Conservation (phyloP, 2,329 filamentous ascomycete species). For the Gliomastix tumulicola region DNA sequence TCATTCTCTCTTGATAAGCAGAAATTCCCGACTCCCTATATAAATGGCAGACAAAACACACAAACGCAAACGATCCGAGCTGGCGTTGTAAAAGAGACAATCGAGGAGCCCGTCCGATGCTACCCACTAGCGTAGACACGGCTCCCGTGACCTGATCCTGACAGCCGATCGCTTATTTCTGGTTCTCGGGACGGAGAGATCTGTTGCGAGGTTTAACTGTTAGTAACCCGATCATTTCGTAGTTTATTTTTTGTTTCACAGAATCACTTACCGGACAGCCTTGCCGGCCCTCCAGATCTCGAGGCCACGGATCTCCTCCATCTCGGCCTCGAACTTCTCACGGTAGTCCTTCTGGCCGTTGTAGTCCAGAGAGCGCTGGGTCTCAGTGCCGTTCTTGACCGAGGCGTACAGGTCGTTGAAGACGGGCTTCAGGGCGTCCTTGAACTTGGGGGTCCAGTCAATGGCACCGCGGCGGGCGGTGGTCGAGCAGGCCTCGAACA, state of each 20-base stretch:
- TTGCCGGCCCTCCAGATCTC: slow-evolving; percentile 99
- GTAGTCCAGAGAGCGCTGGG: slow-evolving; percentile 92
- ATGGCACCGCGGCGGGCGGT: slow-evolving; percentile 97
- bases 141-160: too few relatives aligned
- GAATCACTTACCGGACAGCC: slow-evolving; percentile 68
- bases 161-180: slow-evolving; percentile 54
- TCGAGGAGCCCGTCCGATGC: too few relatives aligned
- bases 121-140: too few relatives aligned
- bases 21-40: too few relatives aligned
- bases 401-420: slow-evolving; percentile 97
- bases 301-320: slow-evolving; percentile 94
- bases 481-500: slow-evolving; percentile 99
- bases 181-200: slow-evolving; percentile 79
- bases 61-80: too few relatives aligned
- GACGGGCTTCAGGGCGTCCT: slow-evolving; percentile 96
- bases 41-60: too few relatives aligned
- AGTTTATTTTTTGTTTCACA: background rate
- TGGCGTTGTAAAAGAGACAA: too few relatives aligned
- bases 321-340: slow-evolving; percentile 94
- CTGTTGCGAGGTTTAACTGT: slow-evolving; percentile 30
- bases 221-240: too few relatives aligned
- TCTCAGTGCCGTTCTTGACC: slow-evolving; percentile 88
- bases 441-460: slow-evolving; percentile 97
- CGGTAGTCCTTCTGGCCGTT: slow-evolving; percentile 95
- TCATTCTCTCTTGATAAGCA: too few relatives aligned